These are phyloP conservation scores for Chrysoporthe deuterocubensis DNA, from an alignment of 2,329 filamentous ascomycete genomes.

Conservation along the genomic window DNA sequence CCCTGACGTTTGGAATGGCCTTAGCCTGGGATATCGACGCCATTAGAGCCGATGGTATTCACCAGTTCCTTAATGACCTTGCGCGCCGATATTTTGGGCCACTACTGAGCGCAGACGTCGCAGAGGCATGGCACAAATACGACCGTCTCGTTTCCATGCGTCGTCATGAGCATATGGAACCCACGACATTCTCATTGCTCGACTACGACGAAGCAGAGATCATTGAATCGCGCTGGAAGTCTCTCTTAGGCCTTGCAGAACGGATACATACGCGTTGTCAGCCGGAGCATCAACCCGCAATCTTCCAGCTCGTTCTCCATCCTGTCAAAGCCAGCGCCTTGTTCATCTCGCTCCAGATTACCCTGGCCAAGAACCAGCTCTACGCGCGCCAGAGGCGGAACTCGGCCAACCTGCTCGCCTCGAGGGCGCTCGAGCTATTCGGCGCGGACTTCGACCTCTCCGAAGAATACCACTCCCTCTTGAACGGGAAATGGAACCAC, in stretches of 20 bases:
- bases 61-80: slow-evolving; percentile 50
- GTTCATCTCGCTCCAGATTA: slow-evolving; percentile 53
- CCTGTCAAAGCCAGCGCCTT: slow-evolving; percentile 62
- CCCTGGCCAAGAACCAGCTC: slow-evolving; percentile 53
- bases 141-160: slow-evolving; percentile 53
- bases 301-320: slow-evolving; percentile 65
- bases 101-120: slow-evolving; percentile 47
- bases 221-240: slow-evolving; percentile 56
- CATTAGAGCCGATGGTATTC: slow-evolving; percentile 41
- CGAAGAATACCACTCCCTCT: slow-evolving; percentile 53
- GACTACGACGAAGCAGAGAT: slow-evolving; percentile 65
- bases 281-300: slow-evolving; percentile 51
- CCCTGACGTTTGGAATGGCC: slow-evolving; percentile 61
- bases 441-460: slow-evolving; percentile 54
- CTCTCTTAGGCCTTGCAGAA: slow-evolving; percentile 49
- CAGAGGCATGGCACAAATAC: slow-evolving; percentile 56
- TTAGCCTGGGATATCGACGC: slow-evolving; percentile 58
- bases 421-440: slow-evolving; percentile 52
- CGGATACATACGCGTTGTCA: slow-evolving; percentile 49
- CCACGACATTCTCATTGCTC: slow-evolving; percentile 58
- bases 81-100: slow-evolving; percentile 30
- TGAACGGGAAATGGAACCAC: slow-evolving; percentile 60
- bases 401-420: slow-evolving; percentile 54
- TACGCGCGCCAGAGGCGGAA: slow-evolving; percentile 61
- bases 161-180: slow-evolving; percentile 64